These are phyloP conservation scores for Lachnellula occidentalis DNA, from an alignment of 2,329 filamentous ascomycete genomes.

Conservation along the genomic window DNA sequence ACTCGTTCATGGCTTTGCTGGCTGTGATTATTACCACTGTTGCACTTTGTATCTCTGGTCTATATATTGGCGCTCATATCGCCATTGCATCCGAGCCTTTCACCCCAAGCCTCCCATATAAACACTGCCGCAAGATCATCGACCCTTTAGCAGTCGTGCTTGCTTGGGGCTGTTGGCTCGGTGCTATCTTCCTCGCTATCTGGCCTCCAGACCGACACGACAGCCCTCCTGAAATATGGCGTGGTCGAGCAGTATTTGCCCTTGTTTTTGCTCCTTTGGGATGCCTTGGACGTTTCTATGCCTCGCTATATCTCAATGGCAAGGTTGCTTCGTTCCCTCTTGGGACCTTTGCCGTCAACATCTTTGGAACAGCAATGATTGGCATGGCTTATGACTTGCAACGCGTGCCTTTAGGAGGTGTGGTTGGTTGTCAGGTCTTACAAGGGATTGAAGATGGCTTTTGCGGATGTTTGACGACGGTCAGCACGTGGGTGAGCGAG, in stretches of 20 bases:
- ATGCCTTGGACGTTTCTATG: conserved; percentile 69
- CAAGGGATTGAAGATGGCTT: conserved; percentile 64
- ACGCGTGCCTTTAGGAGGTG: conserved; percentile 51
- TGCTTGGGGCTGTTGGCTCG: conserved; percentile 72
- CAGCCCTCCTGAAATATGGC: conserved; percentile 56
- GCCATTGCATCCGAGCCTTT: conserved; percentile 55
- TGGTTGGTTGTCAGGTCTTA: conserved; percentile 61
- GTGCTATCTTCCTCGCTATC: conserved; percentile 64
- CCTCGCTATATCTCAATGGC: conserved; percentile 65
- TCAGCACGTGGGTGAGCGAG: conserved; percentile 63
- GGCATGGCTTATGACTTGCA: conserved; percentile 76
- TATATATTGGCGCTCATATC: conserved; percentile 70
- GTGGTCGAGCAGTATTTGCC: conserved; percentile 68
- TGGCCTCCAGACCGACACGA: conserved; percentile 58
- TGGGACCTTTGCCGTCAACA: conserved; percentile 80
- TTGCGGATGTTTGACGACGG: conserved; percentile 60
- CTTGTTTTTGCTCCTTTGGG: conserved; percentile 79
- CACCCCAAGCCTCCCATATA: conserved; percentile 56
- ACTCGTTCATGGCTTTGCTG: conserved; percentile 76
- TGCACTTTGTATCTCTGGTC: conserved; percentile 61
- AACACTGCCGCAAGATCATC: conserved; percentile 51
- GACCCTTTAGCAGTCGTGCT: conserved; percentile 61
- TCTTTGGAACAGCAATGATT: conserved; percentile 68
- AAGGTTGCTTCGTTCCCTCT: conserved; percentile 65
- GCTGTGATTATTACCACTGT: conserved; percentile 71